These are phyloP conservation scores for Juglanconis oblonga DNA, from an alignment of 2,329 filamentous ascomycete genomes.

Conservation along the genomic window DNA sequence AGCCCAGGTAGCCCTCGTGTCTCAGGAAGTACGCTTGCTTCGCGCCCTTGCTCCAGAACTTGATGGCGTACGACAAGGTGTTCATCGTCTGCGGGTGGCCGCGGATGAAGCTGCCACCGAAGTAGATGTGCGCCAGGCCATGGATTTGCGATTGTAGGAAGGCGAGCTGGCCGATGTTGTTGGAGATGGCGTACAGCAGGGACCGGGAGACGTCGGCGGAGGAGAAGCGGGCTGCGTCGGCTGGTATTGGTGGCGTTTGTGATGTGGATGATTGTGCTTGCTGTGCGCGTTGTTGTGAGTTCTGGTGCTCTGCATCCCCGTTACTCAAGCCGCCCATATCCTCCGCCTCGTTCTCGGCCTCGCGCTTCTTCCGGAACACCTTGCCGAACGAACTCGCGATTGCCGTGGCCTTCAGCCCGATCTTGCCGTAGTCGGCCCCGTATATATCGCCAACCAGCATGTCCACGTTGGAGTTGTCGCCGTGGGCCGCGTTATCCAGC, in stretches of 20 bases:
- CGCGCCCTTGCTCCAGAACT: slow-evolving; percentile 88
- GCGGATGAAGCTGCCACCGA: slow-evolving; percentile 94
- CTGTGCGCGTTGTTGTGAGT: slow-evolving; percentile 19
- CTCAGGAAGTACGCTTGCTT: slow-evolving; percentile 96
- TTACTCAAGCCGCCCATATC: slow-evolving; percentile 61
- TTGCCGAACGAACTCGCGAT: slow-evolving; percentile 97
- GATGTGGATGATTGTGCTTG: slow-evolving; percentile 8
- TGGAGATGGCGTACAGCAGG: slow-evolving; percentile 90
- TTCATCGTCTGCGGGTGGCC: slow-evolving; percentile 98
- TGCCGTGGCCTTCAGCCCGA: slow-evolving; percentile 90
- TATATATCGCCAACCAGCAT: slow-evolving; percentile 99
- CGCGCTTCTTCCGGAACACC: slow-evolving; percentile 87
- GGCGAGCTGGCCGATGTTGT: slow-evolving; percentile 97
- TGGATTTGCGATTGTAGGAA: slow-evolving; percentile 98
- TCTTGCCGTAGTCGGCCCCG: slow-evolving; percentile 91
- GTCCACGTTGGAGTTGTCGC: slow-evolving; percentile 90
- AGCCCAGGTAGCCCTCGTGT: slow-evolving; percentile 92
- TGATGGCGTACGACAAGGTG: slow-evolving; percentile 92
- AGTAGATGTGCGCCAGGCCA: slow-evolving; percentile 88
- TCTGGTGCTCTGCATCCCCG: slow-evolving; percentile 40
- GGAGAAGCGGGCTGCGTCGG: slow-evolving; percentile 54
- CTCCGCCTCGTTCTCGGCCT: slow-evolving; percentile 76
- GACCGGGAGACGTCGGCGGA: slow-evolving; percentile 86
- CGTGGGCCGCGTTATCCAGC: slow-evolving; percentile 84
- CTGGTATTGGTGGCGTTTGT: slow-evolving; percentile 15